phyloP scores from a whole-genome alignment of 1,139 yeast genomes.

The Saccharomyces hybrid region DNA sequence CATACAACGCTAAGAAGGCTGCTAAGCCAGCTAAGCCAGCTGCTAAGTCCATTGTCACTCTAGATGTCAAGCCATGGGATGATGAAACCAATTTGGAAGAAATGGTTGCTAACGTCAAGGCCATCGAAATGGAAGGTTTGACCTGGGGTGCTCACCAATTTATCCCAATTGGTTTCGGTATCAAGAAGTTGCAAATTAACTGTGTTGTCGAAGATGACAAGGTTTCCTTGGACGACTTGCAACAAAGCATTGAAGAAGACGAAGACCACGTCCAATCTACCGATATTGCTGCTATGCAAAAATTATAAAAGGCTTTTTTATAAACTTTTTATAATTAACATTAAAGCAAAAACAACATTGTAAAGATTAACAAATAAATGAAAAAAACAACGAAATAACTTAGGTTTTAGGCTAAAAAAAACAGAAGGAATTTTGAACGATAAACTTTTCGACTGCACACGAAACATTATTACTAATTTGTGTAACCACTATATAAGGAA shows the following conservation, averaged over 20 bases:
- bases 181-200: slow-evolving; percentile 98
- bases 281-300: slow-evolving; percentile 96
- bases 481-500: background rate
- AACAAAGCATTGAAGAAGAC: slow-evolving; percentile 78
- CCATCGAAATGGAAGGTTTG: slow-evolving; percentile 84
- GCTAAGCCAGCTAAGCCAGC: slow-evolving; percentile 96
- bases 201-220: slow-evolving; percentile 94
- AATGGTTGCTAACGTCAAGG: slow-evolving; percentile 78
- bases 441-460: background rate
- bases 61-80: slow-evolving; percentile 99
- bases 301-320: slow-evolving; percentile 52
- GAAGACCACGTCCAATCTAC: slow-evolving; percentile 99
- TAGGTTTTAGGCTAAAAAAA: background rate
- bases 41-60: slow-evolving; percentile 93
- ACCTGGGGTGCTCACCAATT: slow-evolving; percentile 97
- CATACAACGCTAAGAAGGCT: slow-evolving; percentile 95
- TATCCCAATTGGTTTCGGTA: slow-evolving; percentile 98
- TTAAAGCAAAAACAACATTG: background rate
- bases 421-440: background rate
- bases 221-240: slow-evolving; percentile 89
- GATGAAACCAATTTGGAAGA: slow-evolving; percentile 94
- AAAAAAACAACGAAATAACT: background rate
- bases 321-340: slow-evolving; percentile 2
- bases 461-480: background rate
- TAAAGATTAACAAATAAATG: slow-evolving; percentile 1